Percentiles rank a stretch among this genome's conserved stretches.
Conservation (phyloP, 1,139 yeast species). For the Yamadazyma diospyri region DNA sequence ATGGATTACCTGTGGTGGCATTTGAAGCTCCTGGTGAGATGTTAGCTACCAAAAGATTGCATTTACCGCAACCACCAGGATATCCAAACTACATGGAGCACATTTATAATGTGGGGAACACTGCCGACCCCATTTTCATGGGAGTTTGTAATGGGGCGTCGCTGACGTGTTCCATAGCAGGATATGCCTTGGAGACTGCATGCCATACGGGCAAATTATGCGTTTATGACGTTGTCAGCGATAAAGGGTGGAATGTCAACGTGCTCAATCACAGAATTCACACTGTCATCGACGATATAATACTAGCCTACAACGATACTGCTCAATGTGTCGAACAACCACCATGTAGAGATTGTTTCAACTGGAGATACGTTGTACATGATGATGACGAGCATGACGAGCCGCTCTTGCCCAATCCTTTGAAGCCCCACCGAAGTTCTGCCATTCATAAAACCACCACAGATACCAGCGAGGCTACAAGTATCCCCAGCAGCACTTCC, state of each 20-base stretch:
- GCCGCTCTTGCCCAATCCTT: slow-evolving; percentile 39
- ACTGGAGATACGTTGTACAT: slow-evolving; percentile 77
- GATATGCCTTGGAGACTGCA: slow-evolving; percentile 95
- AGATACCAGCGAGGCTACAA: slow-evolving; percentile 6
- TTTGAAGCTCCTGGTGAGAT: slow-evolving; percentile 94
- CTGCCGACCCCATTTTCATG: slow-evolving; percentile 96
- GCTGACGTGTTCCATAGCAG: slow-evolving; percentile 85
- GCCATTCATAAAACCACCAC: slow-evolving; percentile 8
- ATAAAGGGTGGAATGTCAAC: slow-evolving; percentile 88
- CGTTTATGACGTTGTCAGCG: slow-evolving; percentile 84
- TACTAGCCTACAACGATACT: slow-evolving; percentile 68
- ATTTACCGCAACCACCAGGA: slow-evolving; percentile 92
- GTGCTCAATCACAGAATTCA: slow-evolving; percentile 86
- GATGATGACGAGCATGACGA: slow-evolving; percentile 40
- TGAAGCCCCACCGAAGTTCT: slow-evolving; percentile 20
- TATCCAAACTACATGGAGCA: slow-evolving; percentile 75
- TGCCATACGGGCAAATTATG: slow-evolving; percentile 93
- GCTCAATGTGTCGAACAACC: slow-evolving; percentile 74
- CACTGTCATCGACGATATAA: slow-evolving; percentile 82
- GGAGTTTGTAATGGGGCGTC: slow-evolving; percentile 97
- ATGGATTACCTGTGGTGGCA: slow-evolving; percentile 84
- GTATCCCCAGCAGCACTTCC: neutral
- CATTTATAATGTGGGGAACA: slow-evolving; percentile 94
- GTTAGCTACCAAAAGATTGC: slow-evolving; percentile 77
- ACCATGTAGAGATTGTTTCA: slow-evolving; percentile 84